Evolutionary conservation across 1,139 yeast genomes (phyloP).

Genomic region (Magnusiomyces paraingens): DNA sequence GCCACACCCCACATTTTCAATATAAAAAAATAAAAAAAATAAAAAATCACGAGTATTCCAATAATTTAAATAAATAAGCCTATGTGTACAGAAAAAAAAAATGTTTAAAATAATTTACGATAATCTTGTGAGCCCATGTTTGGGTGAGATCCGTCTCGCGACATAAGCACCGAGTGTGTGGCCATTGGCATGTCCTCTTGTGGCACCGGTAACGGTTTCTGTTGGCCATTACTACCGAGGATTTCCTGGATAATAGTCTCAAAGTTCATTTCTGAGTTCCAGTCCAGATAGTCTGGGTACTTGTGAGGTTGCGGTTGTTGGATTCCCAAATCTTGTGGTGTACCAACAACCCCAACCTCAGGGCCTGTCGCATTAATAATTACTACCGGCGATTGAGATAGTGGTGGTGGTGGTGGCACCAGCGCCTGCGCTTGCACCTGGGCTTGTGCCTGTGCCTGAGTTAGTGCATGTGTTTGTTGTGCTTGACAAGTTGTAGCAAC

Average conservation of each 20-base stretch:
- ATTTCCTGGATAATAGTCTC: conserved; percentile 1
- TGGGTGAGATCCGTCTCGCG: not conserved
- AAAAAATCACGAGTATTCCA: not conserved
- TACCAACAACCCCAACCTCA: not conserved
- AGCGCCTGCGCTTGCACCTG: not conserved
- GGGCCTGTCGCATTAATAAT: too few species aligned
- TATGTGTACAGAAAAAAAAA: not conserved
- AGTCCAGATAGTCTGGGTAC: conserved; percentile 1
- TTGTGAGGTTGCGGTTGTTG: not conserved
- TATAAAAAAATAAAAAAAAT: not conserved
- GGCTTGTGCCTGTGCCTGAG: not conserved
- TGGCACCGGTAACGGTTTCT: not conserved
- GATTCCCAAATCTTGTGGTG: not conserved
- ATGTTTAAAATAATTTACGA: not conserved
- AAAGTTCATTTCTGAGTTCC: conserved; percentile 1
- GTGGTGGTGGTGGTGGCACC: not conserved
- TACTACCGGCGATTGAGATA: too few species aligned
- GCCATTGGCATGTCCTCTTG: not conserved
- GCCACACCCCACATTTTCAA: not conserved
- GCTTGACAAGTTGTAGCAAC: not conserved
- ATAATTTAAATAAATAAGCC: not conserved
- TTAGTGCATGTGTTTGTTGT: too few species aligned
- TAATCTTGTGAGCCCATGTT: not conserved
- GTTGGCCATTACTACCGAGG: not conserved
- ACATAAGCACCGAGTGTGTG: not conserved